A percentile compares a stretch with the other conserved stretches of the same genome.
Evolutionary conservation across 768 basidiomycete species (phyloP).

Genomic region (Naematelia encephala): DNA sequence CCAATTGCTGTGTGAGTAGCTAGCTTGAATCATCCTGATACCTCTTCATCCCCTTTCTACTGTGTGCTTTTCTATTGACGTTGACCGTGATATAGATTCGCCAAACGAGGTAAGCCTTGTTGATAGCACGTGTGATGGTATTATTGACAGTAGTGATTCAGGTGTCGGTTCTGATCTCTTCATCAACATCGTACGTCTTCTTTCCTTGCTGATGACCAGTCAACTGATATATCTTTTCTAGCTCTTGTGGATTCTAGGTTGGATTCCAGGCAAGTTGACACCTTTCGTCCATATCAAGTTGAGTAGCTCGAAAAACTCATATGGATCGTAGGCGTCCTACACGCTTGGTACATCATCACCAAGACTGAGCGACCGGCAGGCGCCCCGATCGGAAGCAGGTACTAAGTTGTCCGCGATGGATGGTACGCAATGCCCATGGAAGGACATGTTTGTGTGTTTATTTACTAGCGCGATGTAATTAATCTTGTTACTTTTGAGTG

Average conservation of each 20-base stretch:
- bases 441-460: no score
- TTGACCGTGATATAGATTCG: constrained; percentile 8
- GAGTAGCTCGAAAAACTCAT: neutral
- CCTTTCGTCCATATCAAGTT: neutral
- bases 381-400: no score
- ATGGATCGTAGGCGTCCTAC: constrained; percentile 52
- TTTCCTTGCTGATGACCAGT: no score
- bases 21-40: neutral
- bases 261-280: constrained; percentile 54
- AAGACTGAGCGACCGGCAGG: constrained; percentile 27
- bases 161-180: constrained; percentile 13
- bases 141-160: neutral
- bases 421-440: no score
- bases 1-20: constrained; percentile 41
- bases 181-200: constrained; percentile 13
- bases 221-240: no score
- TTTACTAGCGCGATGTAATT: no score
- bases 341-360: constrained; percentile 55
- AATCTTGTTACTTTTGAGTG: no score
- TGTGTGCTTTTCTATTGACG: neutral
- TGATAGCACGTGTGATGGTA: neutral
- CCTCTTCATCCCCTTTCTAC: neutral
- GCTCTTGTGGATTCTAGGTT: constrained; percentile 54
- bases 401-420: no score
- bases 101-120: constrained; percentile 1